These are phyloP conservation scores for Claviceps sp. DNA, from an alignment of 2,329 filamentous ascomycete genomes.

Conservation along the genomic window DNA sequence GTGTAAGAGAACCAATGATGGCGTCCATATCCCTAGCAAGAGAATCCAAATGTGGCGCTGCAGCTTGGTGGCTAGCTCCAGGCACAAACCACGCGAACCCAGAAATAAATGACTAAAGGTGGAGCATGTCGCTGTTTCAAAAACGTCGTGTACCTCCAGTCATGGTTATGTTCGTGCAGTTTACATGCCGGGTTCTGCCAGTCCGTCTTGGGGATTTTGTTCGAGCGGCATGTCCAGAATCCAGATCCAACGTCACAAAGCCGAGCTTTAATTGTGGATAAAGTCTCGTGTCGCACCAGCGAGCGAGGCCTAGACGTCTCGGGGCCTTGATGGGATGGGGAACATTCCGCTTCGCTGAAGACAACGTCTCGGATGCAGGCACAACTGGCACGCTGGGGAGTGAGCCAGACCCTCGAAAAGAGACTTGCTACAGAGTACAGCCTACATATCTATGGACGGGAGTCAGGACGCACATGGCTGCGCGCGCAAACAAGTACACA, in stretches of 20 bases:
- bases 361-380: too few relatives aligned
- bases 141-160: not conserved
- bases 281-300: slow-evolving; percentile 4
- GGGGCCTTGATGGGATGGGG: not conserved
- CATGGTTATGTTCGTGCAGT: not conserved
- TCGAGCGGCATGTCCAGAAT: too few relatives aligned
- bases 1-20: not conserved
- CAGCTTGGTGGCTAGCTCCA: not conserved
- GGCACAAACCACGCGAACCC: slow-evolving; percentile 1
- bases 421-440: too few relatives aligned
- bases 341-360: not conserved
- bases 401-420: too few relatives aligned
- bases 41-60: not conserved
- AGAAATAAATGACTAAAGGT: not conserved
- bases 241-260: not conserved
- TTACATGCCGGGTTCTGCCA: not conserved
- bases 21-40: not conserved
- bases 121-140: not conserved
- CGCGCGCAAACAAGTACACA: too few relatives aligned
- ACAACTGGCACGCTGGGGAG: too few relatives aligned
- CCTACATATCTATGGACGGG: too few relatives aligned
- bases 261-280: not conserved
- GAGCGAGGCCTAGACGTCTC: not conserved
- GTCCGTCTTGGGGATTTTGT: not conserved
- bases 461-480: too few relatives aligned